Conservation (phyloP, 2,329 filamentous ascomycete species). For the Thielaviopsis musarum region DNA sequence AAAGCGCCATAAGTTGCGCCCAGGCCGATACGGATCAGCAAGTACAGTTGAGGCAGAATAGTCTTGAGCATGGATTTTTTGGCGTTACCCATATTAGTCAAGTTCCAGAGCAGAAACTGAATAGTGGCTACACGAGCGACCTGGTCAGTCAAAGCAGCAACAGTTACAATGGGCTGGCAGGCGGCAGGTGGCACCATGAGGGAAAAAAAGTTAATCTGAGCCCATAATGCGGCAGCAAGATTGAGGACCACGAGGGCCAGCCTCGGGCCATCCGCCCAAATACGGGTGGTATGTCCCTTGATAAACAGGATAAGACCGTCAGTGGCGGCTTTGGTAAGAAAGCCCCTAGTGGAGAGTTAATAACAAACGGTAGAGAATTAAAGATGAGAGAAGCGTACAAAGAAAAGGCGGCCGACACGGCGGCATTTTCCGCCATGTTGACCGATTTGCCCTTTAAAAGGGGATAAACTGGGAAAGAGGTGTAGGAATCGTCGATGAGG, state of each 20-base stretch:
- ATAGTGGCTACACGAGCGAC: constrained; percentile 34
- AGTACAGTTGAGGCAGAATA: constrained; percentile 28
- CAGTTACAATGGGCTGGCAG: constrained; percentile 35
- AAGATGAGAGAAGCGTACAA: constrained; percentile 25
- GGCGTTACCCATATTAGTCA: constrained; percentile 17
- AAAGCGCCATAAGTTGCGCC: constrained; percentile 39
- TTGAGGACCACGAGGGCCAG: constrained; percentile 44
- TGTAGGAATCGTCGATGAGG: background rate
- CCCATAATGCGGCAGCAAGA: constrained; percentile 34
- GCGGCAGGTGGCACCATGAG: constrained; percentile 27
- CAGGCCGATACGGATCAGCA: constrained; percentile 32
- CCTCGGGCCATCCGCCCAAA: constrained; percentile 42
- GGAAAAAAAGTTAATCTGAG: constrained; percentile 32
- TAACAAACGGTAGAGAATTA: constrained; percentile 24
- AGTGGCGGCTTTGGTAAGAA: constrained; percentile 33
- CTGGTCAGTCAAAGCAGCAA: constrained; percentile 40
- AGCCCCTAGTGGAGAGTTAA: constrained; percentile 39
- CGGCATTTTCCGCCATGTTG: constrained; percentile 2
- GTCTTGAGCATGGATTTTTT: constrained; percentile 16
- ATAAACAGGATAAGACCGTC: constrained; percentile 28
- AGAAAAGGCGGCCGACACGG: constrained; percentile 10
- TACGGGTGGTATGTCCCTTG: constrained; percentile 29
- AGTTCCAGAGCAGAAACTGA: constrained; percentile 37
- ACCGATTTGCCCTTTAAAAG: background rate
- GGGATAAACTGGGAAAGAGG: background rate